Conservation (phyloP, 2,329 filamentous ascomycete species). For the Chaetomium globosum region DNA sequence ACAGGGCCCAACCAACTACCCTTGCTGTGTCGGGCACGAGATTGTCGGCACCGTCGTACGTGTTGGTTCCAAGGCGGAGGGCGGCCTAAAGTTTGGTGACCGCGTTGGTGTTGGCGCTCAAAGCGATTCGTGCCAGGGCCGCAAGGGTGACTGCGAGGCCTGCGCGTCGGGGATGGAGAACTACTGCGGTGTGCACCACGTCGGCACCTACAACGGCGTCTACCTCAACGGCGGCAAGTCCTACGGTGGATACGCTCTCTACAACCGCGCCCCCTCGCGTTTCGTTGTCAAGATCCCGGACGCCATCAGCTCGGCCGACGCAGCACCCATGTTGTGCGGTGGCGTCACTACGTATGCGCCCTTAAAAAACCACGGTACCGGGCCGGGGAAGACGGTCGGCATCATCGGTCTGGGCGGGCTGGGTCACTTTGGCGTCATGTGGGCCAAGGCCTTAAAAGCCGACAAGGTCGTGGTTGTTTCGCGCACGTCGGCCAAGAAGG, state of each 20-base stretch:
- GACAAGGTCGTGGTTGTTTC: constrained; percentile 64
- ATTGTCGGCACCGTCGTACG: constrained; percentile 63
- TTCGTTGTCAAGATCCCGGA: constrained; percentile 56
- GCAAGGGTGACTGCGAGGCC: constrained; percentile 45
- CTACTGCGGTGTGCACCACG: constrained; percentile 46
- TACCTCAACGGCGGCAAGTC: constrained; percentile 59
- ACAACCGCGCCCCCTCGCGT: constrained; percentile 42
- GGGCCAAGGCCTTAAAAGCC: constrained; percentile 67
- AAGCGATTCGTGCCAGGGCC: constrained; percentile 54
- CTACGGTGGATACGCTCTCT: constrained; percentile 57
- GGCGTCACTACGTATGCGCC: constrained; percentile 70
- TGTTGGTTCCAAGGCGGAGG: constrained; percentile 52
- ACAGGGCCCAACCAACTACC: constrained; percentile 39
- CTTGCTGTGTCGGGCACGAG: constrained; percentile 64
- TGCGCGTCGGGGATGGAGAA: constrained; percentile 43
- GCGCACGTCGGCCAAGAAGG: constrained; percentile 54
- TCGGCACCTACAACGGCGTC: constrained; percentile 57
- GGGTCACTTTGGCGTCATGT: constrained; percentile 69
- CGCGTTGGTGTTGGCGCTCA: constrained; percentile 67
- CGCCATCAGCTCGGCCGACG: constrained; percentile 44
- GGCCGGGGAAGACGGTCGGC: constrained; percentile 68
- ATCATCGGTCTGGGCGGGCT: constrained; percentile 70
- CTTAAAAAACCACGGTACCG: constrained; percentile 63
- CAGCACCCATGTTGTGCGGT: constrained; percentile 69
- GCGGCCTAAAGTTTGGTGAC: constrained; percentile 60